These are phyloP conservation scores for Chlamydomonas urium DNA, from an alignment of 139 green algal species.

Conservation along the genomic window DNA sequence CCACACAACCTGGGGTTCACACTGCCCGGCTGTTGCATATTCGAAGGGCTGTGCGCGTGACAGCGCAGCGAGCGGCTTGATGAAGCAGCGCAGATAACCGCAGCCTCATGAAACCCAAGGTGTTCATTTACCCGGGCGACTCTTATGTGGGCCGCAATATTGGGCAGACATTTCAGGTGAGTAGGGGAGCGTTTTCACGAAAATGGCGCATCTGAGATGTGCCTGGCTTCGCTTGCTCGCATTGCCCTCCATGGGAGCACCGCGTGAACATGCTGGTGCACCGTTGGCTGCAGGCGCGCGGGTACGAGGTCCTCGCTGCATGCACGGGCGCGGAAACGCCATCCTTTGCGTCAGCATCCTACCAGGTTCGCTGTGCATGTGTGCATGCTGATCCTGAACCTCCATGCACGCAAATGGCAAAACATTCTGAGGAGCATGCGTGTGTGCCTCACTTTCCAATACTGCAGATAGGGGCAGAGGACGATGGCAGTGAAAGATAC, in stretches of 20 bases:
- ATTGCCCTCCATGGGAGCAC: too few species aligned
- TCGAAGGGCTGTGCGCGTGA: too few species aligned
- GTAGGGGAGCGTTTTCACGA: not conserved
- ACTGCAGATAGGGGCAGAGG: not conserved
- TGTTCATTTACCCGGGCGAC: constrained; percentile 5
- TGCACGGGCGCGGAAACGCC: not conserved
- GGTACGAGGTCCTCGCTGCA: not conserved
- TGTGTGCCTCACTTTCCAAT: not conserved
- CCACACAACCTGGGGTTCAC: too few species aligned
- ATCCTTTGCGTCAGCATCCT: not conserved
- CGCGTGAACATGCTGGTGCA: not conserved
- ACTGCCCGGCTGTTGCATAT: too few species aligned
- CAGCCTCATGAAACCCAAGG: too few species aligned
- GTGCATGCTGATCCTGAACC: not conserved
- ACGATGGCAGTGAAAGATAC: not conserved
- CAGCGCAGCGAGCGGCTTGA: too few species aligned
- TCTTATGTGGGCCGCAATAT: not conserved
- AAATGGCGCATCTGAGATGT: not conserved
- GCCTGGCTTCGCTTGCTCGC: not conserved
- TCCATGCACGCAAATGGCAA: not conserved
- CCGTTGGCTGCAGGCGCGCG: constrained; percentile 1
- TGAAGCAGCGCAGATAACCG: too few species aligned
- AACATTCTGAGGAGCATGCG: not conserved
- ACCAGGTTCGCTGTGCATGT: not conserved
- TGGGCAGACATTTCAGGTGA: not conserved